These are phyloP conservation scores for Oehlia diaphana DNA, from an alignment of 192 early-diverging fungal genomes.

Conservation along the genomic window DNA sequence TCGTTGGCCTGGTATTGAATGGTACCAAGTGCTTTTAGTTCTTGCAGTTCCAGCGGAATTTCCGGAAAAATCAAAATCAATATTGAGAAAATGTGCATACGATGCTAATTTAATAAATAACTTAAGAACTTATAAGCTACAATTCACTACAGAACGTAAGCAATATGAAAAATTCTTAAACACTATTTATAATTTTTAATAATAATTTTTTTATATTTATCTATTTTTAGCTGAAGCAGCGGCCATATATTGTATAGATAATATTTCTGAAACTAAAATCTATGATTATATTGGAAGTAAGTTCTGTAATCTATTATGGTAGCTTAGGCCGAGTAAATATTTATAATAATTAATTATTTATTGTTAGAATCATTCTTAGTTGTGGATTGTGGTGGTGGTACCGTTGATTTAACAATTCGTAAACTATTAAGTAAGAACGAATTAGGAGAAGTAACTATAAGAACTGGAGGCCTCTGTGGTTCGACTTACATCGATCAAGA, in stretches of 20 bases:
- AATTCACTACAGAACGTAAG: no score
- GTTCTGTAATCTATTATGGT: no score
- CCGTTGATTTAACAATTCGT: conserved; percentile 34
- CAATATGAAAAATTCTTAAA: neutral
- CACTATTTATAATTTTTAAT: neutral
- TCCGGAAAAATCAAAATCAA: conserved; percentile 52
- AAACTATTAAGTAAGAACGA: neutral
- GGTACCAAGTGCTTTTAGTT: neutral
- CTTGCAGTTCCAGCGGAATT: conserved; percentile 56
- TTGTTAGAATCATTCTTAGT: conserved; percentile 14
- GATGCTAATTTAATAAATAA: conserved; percentile 43
- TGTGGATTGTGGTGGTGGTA: conserved; percentile 31
- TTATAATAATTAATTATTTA: neutral
- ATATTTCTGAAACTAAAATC: neutral
- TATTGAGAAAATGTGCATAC: conserved; percentile 53
- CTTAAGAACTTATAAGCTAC: no score
- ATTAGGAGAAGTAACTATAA: neutral
- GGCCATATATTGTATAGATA: conserved; percentile 10
- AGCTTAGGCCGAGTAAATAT: no score
- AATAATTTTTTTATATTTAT: no score
- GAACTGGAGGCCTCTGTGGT: conserved; percentile 13
- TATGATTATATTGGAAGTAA: neutral
- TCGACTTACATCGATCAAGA: conserved; percentile 7
- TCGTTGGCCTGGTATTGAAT: conserved; percentile 10
- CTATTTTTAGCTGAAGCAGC: conserved; percentile 16